Evolutionary conservation across 2,329 filamentous ascomycete species (phyloP), one percentile per base, ranked within the genome.

Genomic region (Paradendryphiella salina): DNA sequence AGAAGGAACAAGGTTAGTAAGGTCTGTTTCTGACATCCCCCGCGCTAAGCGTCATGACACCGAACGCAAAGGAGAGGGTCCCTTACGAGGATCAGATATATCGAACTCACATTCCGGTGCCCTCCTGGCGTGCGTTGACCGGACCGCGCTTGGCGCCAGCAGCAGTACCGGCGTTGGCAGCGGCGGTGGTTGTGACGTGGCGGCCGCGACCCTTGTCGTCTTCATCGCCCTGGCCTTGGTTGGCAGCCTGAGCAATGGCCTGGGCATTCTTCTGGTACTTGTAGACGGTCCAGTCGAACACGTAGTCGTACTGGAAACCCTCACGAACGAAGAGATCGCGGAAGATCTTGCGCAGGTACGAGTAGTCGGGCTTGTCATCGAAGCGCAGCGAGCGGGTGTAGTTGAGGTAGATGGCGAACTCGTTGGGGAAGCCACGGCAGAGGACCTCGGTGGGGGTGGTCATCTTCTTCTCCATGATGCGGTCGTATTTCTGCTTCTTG

Each of bases 381-480:
- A 99, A 99, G 67, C 94, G 92, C 63, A 99, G 90, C 50, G 92
- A 96, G 57, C 94, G 90, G 46, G 93, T 97, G 83, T 99, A 97
- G 87, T 97, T 97, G 59, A 99, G 84, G 77, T 99, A 99, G 77
- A 97, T 97, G 80, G 93, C 92, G 69, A 99, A 99, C 80, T 99
- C 94, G 77, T 97, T 96, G 67, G 94, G 94, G 82, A 99, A 97
- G 64, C 94, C 94, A 75, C 93, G 91, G 86, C 94, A 99, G 41
- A 99, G 89, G 40, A 96, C 92, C 79, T 99, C 93, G 66, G 93
- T 97, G 7, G 94, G 92, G 3, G 94, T 99, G 11, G 94, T 99
- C 94, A 97, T 97, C 90, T 99, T 99, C 87, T 99, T 99, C 84
- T 99, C 94, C 93, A 97, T 97, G 80, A 99, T 99, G 61, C 93